Base-by-base conservation (phyloP, 768 basidiomycete genomes). In the Kwoniella dendrophila region DNA sequence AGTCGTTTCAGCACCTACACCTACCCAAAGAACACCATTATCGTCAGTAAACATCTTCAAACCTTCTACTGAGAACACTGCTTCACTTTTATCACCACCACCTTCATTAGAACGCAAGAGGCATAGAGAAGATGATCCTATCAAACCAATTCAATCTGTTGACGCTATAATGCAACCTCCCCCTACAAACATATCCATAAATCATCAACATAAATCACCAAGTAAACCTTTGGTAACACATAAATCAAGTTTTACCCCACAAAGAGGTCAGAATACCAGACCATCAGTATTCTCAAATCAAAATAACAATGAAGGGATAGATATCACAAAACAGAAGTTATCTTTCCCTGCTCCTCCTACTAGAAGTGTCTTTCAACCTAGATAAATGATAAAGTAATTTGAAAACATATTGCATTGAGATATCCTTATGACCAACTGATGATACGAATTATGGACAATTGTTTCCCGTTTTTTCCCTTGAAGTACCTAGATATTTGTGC, bases 281-380 rank as follows among this genome's bases (percentile, higher is more conserved):
- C n/a, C n/a, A n/a, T n/a, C n/a, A n/a, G n/a, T n/a, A n/a, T n/a
- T n/a, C n/a, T n/a, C n/a, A n/a, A n/a, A n/a, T 12, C 24, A 29
- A 3, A 24, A 27, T 26, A 16, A 45, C 0, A 1, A 26, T 14
- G 26, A 27, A n/a, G 14, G 34, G 16, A 14, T 43, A 38, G 58
- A 52, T 43, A 52, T 60, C 20, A 43, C 48, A 4, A 60, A 47
- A 38, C 59, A 51, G 29, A 53, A 32, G 47, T 51, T 43, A 33
- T 50, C 59, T 56, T 62, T 62, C 53, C 60, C 60, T 10, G 40
- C 56, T 32, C 60, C 60, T 24, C 60, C 60, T n/a, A 55, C 53
- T 18, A 32, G 53, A 34, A 62, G 55, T 56, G 53, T 50, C 0
- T 62, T 62, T 41, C 38, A 41, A n/a, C 38, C 58, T 10, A 50